Base-by-base conservation (phyloP, 2,329 filamentous ascomycete genomes). In the Aaosphaeria arxii region DNA sequence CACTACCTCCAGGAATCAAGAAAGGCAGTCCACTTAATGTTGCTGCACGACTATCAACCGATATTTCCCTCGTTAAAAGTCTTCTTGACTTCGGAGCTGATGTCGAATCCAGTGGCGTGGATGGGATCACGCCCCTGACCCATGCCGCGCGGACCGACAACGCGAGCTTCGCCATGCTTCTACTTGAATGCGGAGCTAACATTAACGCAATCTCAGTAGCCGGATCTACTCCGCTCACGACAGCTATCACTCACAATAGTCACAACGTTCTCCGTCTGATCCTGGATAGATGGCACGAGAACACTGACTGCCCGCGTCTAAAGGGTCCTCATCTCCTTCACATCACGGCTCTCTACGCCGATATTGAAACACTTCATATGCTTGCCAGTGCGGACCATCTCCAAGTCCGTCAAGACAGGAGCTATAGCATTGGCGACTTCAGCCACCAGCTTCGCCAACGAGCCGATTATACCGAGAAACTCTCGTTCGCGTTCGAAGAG, bases 231-330 rank as follows among this genome's bases (percentile, higher is more conserved):
- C 63, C 67, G 0, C 50, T 70, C 32, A 71, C 66, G 0, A 67
- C 61, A 5, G 58, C 69, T 9, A 67, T 70, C 45, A 62, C 51
- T 5, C 57, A 65, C 51, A 71, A 71, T 43, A 70, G 61, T 42
- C 67, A 71, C 45, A 55, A 62, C 36, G 61, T 69, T 13, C 56
- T 71, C 11, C 48, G 57, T 5, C 55, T 71, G 5, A 56, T 71
- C 29, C 60, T 71, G 7, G 66, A 71, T 33, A 57, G 64, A 13
- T 70, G 67, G 64, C 55, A 62, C 31, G 64, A 71, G 46, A 70
- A 69, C 47, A 58, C 4, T 36, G 33, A 36, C 13, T 36, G 13
- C 33, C 33, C 33, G 9, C 13, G 33, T 36, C 33, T 36, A 11
- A 9, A 36, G 13, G 9, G 13, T 36, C 33, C 33, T 36, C 33